Conservation (phyloP, 116 monocot genomes). For the Phalaenopsis hybrid region DNA sequence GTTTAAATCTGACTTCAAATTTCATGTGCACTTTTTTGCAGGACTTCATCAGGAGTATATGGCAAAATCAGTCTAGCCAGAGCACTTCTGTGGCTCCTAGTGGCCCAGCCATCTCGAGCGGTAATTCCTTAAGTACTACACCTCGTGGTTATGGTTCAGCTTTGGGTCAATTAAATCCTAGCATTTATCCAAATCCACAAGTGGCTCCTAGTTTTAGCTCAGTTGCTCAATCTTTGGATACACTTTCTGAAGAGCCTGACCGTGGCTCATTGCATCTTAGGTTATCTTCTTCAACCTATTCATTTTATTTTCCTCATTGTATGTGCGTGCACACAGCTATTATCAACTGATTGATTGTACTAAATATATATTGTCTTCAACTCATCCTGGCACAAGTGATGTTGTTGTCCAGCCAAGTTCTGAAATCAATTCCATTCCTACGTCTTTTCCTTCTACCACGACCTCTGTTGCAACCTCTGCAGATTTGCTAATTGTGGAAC, state of each 20-base stretch:
- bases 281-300: conserved; percentile 20
- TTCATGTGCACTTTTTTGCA: conserved; percentile 20
- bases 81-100: conserved; percentile 36
- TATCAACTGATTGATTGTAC: not conserved
- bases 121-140: conserved; percentile 29
- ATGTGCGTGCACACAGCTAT: not conserved
- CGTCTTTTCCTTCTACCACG: conserved; percentile 40
- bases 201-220: conserved; percentile 39
- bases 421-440: conserved; percentile 29
- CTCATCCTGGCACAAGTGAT: conserved; percentile 33
- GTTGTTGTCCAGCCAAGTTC: conserved; percentile 21
- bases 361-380: conserved; percentile 27
- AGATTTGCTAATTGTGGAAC: conserved; percentile 49
- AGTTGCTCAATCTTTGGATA: conserved; percentile 41
- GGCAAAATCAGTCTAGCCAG: conserved; percentile 71
- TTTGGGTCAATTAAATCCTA: conserved; percentile 38
- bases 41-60: conserved; percentile 83
- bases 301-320: not conserved
- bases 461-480: conserved; percentile 23
- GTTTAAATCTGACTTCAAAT: not conserved
- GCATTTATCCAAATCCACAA: conserved; percentile 35
- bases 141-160: conserved; percentile 44
- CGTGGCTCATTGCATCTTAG: conserved; percentile 34
- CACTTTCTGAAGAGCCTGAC: conserved; percentile 50
- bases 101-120: conserved; percentile 23